These are phyloP conservation scores for Pachysandra terminalis DNA, from an alignment of 164 flowering plant genomes.

Conservation along the genomic window DNA sequence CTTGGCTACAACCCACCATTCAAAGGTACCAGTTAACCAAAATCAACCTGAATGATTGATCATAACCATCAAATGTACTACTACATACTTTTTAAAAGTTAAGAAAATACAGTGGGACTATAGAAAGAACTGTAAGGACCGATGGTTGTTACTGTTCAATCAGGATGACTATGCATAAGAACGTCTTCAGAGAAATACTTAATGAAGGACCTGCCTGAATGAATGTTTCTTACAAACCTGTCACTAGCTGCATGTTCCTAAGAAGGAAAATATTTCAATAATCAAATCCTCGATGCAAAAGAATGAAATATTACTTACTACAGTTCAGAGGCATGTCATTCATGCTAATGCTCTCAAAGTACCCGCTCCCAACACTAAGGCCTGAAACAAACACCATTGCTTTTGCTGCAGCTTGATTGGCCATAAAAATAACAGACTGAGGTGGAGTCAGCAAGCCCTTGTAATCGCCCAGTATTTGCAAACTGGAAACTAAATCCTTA, in stretches of 20 bases:
- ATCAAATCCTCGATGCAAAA: conserved; percentile 2
- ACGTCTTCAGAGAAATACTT: not conserved
- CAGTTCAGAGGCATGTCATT: conserved; percentile 72
- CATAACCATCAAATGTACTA: not conserved
- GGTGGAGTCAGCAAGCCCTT: conserved; percentile 79
- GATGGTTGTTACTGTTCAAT: not conserved
- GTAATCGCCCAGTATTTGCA: conserved; percentile 74
- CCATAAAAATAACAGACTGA: conserved; percentile 60
- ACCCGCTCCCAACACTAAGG: conserved; percentile 51
- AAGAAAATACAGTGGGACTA: not conserved
- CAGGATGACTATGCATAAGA: not conserved
- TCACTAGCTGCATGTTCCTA: not conserved
- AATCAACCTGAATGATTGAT: not conserved
- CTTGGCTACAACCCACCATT: too few relatives aligned
- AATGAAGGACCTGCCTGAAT: not conserved
- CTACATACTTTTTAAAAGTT: not conserved
- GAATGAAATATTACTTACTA: conserved; percentile 47
- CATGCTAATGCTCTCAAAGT: conserved; percentile 69
- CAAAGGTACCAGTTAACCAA: too few relatives aligned
- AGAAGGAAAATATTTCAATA: not conserved
- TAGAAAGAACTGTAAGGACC: not conserved
- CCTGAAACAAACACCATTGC: conserved; percentile 88
- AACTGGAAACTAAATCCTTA: conserved; percentile 65
- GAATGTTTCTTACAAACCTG: not conserved
- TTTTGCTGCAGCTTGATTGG: conserved; percentile 96